Evolutionary conservation across 306 rosid genomes (phyloP), one percentile per base, ranked within the genome.

Genomic region (Leucaena leucocephala): DNA sequence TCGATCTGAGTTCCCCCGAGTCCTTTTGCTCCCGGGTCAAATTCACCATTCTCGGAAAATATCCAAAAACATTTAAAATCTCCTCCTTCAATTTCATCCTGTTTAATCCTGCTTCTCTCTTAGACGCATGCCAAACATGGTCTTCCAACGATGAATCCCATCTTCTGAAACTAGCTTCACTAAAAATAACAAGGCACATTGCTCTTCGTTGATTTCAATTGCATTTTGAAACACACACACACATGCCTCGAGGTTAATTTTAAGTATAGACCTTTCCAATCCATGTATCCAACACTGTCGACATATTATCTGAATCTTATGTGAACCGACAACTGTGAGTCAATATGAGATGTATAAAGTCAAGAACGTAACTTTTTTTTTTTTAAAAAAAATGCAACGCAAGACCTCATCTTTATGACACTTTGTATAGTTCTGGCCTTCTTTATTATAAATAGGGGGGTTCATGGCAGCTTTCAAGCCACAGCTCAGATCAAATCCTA

Each of bases 401-500:
- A n/a, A n/a, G n/a, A 5, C 33, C 46, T 2, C 14, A 11, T 34
- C 48, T 12, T 63, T 5, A 67, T 73, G 38, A 3, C 63, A n/a
- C 0, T 39, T 35, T 16, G n/a, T 10, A 10, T 42, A 58, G 17
- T 34, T 68, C 44, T 8, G 34, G 27, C 27, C 27, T 27, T 27
- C 27, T 27, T 0, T 42, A 33, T 48, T 61, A 57, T 75, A 76
- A 81, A 70, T 48, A 45, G 27, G 72, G 72, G 55, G 22, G 27
- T 4, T 75, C 0, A 9, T 46, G 58, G 58, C 16, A 39, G n/a
- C 64, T 14, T 13, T 12, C n/a, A 52, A 8, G n/a, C 43, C 34
- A 35, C 57, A 40, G 14, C 38, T 14, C 59, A 15, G 36, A 36
- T 66, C 34, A 3, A 34, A 4, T 16, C 34, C 49, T 16, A 1